phyloP scores from a whole-genome alignment of 73 alveolate species.

The Durusdinium trenchii region DNA sequence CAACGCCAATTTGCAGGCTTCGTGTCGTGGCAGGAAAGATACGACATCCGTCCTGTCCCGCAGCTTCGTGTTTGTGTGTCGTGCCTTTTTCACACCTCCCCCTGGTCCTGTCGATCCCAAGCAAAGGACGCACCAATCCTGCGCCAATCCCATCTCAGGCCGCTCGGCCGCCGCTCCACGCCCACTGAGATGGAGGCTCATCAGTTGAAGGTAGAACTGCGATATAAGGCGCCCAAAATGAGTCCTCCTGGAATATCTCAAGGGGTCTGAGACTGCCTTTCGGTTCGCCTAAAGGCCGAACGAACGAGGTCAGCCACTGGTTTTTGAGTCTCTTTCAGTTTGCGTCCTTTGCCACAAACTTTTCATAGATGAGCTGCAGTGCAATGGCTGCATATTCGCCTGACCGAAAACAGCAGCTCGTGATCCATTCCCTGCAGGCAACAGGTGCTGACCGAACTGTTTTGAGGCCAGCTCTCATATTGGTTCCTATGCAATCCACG shows the following conservation, averaged over 20 bases:
- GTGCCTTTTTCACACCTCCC: not conserved
- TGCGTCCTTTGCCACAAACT: constrained; percentile 44
- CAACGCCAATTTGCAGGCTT: too few relatives aligned
- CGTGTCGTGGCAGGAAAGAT: not conserved
- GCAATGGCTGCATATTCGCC: constrained; percentile 84
- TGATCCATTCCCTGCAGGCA: too few relatives aligned
- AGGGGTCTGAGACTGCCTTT: not conserved
- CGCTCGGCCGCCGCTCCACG: not conserved
- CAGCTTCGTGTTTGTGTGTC: not conserved
- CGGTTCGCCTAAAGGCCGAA: too few relatives aligned
- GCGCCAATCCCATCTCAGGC: not conserved
- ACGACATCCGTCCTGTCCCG: not conserved
- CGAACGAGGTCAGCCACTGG: too few relatives aligned
- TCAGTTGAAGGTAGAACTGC: constrained; percentile 70
- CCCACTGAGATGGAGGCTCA: constrained; percentile 2
- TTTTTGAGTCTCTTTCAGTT: too few relatives aligned
- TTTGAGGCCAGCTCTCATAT: constrained; percentile 35
- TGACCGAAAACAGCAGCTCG: not conserved
- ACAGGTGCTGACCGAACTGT: not conserved
- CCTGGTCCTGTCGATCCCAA: constrained; percentile 40
- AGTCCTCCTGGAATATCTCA: not conserved
- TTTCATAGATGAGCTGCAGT: constrained; percentile 66
- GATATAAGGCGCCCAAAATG: constrained; percentile 74
- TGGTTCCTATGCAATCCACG: constrained; percentile 47
- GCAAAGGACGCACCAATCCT: constrained; percentile 79